These are phyloP conservation scores for Tolypocladium ovalisporum DNA, from an alignment of 2,329 filamentous ascomycete species.

Conservation along the genomic window DNA sequence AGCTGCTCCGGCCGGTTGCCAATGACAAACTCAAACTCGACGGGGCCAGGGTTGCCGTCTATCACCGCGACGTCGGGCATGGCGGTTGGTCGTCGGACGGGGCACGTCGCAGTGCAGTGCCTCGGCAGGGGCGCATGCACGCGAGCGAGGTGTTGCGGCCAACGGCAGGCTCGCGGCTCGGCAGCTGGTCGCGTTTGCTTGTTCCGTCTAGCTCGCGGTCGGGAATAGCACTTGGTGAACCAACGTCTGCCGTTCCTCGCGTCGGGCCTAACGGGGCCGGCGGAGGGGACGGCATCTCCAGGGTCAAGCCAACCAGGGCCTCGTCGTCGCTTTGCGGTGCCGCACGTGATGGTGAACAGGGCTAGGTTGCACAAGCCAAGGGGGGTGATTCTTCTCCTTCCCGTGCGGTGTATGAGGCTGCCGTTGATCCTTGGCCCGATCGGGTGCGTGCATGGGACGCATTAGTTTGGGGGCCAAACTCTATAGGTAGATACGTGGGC, in stretches of 20 bases:
- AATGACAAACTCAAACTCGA: conserved; percentile 10
- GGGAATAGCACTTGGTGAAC: background rate
- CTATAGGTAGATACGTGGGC: no score
- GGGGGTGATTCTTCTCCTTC: background rate
- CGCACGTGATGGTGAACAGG: background rate
- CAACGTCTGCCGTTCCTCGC: background rate
- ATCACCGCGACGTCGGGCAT: background rate
- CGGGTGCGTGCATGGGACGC: background rate
- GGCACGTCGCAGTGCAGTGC: background rate
- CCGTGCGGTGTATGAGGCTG: background rate
- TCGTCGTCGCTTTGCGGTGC: background rate
- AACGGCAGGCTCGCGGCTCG: background rate
- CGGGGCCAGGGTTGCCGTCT: background rate
- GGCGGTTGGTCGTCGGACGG: background rate
- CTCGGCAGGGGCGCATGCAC: background rate
- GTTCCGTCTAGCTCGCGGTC: background rate
- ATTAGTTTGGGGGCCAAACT: no score
- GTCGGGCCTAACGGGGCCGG: background rate
- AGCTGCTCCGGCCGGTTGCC: conserved; percentile 12
- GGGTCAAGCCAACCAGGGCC: background rate
- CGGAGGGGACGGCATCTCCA: background rate
- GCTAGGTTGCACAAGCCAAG: background rate
- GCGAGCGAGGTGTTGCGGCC: background rate
- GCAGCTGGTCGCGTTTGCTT: background rate
- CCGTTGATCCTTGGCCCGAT: background rate